Evolutionary conservation across 2,329 filamentous ascomycete species (phyloP), one percentile per base, ranked within the genome.

Genomic region (Trichoderma atroviride): DNA sequence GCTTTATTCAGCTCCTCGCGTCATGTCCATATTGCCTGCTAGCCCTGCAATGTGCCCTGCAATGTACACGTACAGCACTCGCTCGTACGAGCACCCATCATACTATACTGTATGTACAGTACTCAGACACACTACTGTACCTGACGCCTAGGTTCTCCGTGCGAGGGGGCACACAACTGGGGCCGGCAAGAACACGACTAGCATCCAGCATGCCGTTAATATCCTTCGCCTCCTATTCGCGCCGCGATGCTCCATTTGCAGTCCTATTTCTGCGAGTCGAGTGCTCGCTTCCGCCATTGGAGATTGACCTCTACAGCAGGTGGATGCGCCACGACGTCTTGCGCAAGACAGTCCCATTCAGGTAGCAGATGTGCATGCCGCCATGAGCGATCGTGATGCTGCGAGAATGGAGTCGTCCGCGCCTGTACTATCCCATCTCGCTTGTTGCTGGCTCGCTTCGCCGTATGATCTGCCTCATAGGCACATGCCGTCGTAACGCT

Each of bases 161-260:
- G 24, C 55, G 55, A 31, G 55, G 55, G 53, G 40, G 13, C 19
- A 37, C 7, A 31, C 40, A n/a, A 19, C 40, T 35, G 33, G 59
- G 59, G 6, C 43, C 47, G 29, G 27, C 61, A 35, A 27, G 19
- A 64, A 64, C 58, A 59, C 53, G 52, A 56, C 37, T 56, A 58
- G 35, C 40, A 24, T 58, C 27, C 55, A 43, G 13, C 63, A 37
- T 66, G 63, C 62, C 62, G 62, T 65, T 47, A 47, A 65, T 65
- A 57, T 47, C 62, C 62, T 47, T 57, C 63, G 50, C 63, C 55
- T 66, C 63, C 63, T 59, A 66, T 66, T 66, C 40, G 63, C 37
- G 52, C 62, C 52, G 35, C 52, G 19, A 47, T 4, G 19, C 43
- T 47, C 43, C n/a, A 22, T 11, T 5, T 6, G 40, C 55, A 43